These are phyloP conservation scores for Cryptococcus neoformans DNA, from an alignment of 1,284 basidiomycete genomes.

Conservation along the genomic window DNA sequence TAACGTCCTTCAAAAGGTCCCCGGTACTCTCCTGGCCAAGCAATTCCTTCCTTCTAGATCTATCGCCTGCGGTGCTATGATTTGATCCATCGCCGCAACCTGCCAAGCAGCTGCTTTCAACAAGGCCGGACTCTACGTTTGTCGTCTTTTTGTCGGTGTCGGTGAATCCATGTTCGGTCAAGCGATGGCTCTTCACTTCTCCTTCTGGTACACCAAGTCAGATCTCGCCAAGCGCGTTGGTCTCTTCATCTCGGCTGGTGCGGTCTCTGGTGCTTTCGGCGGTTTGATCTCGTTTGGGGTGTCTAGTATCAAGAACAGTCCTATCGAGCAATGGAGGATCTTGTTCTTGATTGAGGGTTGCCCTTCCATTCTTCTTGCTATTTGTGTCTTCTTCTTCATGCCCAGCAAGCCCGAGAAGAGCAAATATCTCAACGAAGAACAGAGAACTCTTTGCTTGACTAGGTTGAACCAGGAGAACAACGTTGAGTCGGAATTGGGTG, in stretches of 20 bases:
- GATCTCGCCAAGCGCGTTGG: conserved; percentile 51
- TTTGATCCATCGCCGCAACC: conserved; percentile 50
- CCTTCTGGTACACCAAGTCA: conserved; percentile 48
- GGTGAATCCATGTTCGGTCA: conserved; percentile 48
- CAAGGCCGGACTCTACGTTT: conserved; percentile 45
- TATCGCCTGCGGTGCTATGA: conserved; percentile 47
- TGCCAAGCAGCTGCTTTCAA: conserved; percentile 45
- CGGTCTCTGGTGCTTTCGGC: conserved; percentile 46
- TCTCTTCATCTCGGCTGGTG: conserved; percentile 51
- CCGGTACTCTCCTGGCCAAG: conserved; percentile 43
- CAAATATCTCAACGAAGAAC: conserved; percentile 63
- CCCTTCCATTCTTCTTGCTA: conserved; percentile 59
- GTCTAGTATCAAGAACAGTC: conserved; percentile 31
- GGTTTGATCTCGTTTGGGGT: conserved; percentile 48
- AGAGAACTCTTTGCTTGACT: conserved; percentile 68
- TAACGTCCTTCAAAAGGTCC: conserved; percentile 1
- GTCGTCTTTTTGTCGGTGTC: conserved; percentile 49
- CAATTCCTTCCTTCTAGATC: conserved; percentile 43
- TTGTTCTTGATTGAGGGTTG: conserved; percentile 60
- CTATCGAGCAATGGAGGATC: conserved; percentile 38
- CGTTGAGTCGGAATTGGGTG: conserved; percentile 54
- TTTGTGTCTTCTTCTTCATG: conserved; percentile 63
- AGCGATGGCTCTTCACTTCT: conserved; percentile 42
- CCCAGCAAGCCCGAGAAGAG: conserved; percentile 76
- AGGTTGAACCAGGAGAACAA: conserved; percentile 68